Percentiles rank a stretch among this genome's conserved stretches.
phyloP scores from a whole-genome alignment of 176 grass and related monocot genomes.

The Eremochloa ophiuroides region DNA sequence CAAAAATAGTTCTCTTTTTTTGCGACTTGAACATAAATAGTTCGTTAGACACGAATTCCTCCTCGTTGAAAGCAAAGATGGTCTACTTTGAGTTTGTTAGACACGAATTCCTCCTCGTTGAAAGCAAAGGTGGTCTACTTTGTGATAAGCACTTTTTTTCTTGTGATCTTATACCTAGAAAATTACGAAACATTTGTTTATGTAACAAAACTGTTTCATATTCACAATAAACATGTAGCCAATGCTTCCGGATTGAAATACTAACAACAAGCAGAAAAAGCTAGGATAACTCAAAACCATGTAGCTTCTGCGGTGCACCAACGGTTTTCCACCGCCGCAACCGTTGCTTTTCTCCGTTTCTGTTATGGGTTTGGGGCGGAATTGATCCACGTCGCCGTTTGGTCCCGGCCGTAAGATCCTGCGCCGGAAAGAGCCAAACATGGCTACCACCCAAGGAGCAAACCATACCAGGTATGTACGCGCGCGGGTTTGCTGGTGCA shows the following conservation, averaged over 20 bases:
- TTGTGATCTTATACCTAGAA: too few species aligned
- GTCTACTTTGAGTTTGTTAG: too few species aligned
- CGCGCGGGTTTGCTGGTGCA: background rate
- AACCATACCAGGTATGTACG: background rate
- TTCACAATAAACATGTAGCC: background rate
- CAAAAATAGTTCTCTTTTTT: background rate
- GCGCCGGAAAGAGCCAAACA: background rate
- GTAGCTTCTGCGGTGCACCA: conserved; percentile 13
- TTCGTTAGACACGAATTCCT: too few species aligned
- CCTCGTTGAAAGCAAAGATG: too few species aligned
- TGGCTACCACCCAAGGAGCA: background rate
- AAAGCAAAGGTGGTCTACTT: too few species aligned
- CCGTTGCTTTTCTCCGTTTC: background rate
- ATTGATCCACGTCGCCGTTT: conserved; percentile 17
- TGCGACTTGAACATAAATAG: too few species aligned
- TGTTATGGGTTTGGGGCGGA: background rate
- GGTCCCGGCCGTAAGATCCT: conserved; percentile 16
- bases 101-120: too few species aligned
- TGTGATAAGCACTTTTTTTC: too few species aligned
- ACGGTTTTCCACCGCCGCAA: background rate
- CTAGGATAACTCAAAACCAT: background rate
- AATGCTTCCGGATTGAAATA: background rate
- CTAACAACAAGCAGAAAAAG: background rate
- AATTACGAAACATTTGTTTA: too few species aligned
- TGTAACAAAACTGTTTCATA: background rate